A percentile compares a stretch with the other conserved stretches of the same genome.
phyloP scores from a whole-genome alignment of 164 flowering plant genomes.

The Vitis riparia region DNA sequence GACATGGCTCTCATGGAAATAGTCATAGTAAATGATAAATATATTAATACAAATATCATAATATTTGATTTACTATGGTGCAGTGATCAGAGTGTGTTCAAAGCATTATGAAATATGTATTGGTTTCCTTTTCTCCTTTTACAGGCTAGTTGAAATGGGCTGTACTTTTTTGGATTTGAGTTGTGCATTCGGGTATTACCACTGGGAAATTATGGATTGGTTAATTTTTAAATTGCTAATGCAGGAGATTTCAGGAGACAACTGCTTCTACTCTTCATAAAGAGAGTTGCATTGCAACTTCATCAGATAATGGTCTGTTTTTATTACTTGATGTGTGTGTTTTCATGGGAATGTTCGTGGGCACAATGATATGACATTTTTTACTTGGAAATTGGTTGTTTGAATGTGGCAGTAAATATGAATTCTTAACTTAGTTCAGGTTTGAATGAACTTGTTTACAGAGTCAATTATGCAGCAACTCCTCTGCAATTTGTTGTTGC shows the following conservation, averaged over 20 bases:
- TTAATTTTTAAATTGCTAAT: constrained; percentile 9
- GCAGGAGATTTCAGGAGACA: constrained; percentile 48
- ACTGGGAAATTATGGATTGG: neutral
- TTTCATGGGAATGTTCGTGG: too few species aligned
- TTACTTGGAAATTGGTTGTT: neutral
- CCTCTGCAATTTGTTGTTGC: too few species aligned
- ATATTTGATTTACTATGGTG: neutral
- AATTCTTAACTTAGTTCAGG: too few species aligned
- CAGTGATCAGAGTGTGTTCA: neutral
- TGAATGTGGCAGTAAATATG: too few species aligned
- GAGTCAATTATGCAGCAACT: too few species aligned
- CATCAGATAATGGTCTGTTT: constrained; percentile 21
- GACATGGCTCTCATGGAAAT: too few species aligned
- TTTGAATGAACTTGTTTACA: too few species aligned
- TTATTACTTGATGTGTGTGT: neutral
- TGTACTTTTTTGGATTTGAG: neutral
- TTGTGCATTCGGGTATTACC: neutral
- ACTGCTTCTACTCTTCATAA: constrained; percentile 10
- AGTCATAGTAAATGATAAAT: too few species aligned
- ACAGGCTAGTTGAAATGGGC: neutral
- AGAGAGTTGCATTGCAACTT: constrained; percentile 18
- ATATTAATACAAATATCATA: too few species aligned
- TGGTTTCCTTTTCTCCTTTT: neutral
- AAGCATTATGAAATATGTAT: neutral
- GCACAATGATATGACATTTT: neutral